phyloP scores from a whole-genome alignment of 2,329 filamentous ascomycete genomes.

The Aspergillus piperis region DNA sequence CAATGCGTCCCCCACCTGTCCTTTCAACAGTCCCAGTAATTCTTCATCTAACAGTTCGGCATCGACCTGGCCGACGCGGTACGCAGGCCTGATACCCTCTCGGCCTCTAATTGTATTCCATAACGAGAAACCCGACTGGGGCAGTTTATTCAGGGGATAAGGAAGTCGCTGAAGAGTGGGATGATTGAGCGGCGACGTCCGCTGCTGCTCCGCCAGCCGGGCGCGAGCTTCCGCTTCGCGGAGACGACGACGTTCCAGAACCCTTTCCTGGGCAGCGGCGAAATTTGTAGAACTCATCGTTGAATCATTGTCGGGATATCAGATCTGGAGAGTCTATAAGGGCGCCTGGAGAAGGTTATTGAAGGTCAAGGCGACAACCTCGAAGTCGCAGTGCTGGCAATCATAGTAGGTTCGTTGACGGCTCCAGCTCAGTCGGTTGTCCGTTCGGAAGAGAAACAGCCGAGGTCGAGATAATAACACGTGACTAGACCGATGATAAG shows the following conservation, averaged over 20 bases:
- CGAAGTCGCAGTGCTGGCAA: not conserved
- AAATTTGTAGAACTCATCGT: slow-evolving; percentile 68
- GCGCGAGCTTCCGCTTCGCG: slow-evolving; percentile 68
- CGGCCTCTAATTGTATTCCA: slow-evolving; percentile 74
- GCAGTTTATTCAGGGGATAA: slow-evolving; percentile 62
- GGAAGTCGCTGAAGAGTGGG: slow-evolving; percentile 60
- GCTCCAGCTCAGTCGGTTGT: slow-evolving; percentile 17
- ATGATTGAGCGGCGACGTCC: slow-evolving; percentile 53
- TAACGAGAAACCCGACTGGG: slow-evolving; percentile 45
- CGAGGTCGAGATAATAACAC: slow-evolving; percentile 16
- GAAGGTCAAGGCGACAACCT: not conserved
- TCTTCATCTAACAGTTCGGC: slow-evolving; percentile 94
- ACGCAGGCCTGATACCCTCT: slow-evolving; percentile 79
- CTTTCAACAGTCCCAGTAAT: slow-evolving; percentile 78
- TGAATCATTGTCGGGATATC: slow-evolving; percentile 32
- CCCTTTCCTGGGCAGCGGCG: slow-evolving; percentile 83
- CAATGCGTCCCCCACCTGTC: slow-evolving; percentile 81
- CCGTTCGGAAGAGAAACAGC: slow-evolving; percentile 15
- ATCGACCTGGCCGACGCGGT: slow-evolving; percentile 93
- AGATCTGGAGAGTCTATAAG: not conserved
- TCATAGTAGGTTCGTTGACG: not conserved
- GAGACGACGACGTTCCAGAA: slow-evolving; percentile 75
- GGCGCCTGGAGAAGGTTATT: not conserved
- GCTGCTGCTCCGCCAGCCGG: slow-evolving; percentile 48
- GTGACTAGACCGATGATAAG: slow-evolving; percentile 9